Conservation (phyloP, 352 stramenopile species). For the Phytophthora uliginosa region DNA sequence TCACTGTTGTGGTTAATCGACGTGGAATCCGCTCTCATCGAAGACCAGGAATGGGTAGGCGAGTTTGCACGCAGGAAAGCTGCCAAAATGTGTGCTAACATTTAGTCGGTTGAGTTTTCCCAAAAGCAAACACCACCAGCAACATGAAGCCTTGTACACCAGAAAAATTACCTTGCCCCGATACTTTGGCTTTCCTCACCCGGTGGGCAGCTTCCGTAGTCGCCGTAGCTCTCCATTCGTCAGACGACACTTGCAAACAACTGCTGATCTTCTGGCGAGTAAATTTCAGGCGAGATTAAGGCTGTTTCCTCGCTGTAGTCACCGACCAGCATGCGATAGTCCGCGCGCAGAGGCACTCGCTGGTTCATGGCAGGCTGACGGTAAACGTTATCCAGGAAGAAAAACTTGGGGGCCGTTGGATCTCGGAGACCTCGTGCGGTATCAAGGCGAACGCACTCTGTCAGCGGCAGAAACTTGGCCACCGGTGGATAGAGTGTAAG, state of each 20-base stretch:
- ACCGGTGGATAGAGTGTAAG: constrained; percentile 61
- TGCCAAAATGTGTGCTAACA: constrained; percentile 44
- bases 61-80: constrained; percentile 47
- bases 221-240: constrained; percentile 10
- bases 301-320: constrained; percentile 39
- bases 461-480: constrained; percentile 70
- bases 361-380: constrained; percentile 77
- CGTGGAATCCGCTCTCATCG: constrained; percentile 49
- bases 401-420: constrained; percentile 41
- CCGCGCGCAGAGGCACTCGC: constrained; percentile 50
- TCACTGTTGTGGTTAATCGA: constrained; percentile 67
- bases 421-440: constrained; percentile 44
- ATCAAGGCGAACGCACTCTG: constrained; percentile 68
- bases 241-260: constrained; percentile 49
- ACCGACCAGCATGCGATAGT: constrained; percentile 70
- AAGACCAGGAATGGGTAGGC: constrained; percentile 53
- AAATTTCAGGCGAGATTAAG: constrained; percentile 52
- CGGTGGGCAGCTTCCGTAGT: constrained; percentile 15
- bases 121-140: constrained; percentile 7
- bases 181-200: not conserved
- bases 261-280: constrained; percentile 52
- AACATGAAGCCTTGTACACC: constrained; percentile 11
- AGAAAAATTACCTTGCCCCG: not conserved
- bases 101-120: constrained; percentile 29
- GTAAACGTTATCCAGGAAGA: constrained; percentile 81